A percentile compares a stretch with the other conserved stretches of the same genome.
These are phyloP conservation scores for Chytriomyces sp. DNA, from an alignment of 192 early-diverging fungal genomes.

Conservation along the genomic window DNA sequence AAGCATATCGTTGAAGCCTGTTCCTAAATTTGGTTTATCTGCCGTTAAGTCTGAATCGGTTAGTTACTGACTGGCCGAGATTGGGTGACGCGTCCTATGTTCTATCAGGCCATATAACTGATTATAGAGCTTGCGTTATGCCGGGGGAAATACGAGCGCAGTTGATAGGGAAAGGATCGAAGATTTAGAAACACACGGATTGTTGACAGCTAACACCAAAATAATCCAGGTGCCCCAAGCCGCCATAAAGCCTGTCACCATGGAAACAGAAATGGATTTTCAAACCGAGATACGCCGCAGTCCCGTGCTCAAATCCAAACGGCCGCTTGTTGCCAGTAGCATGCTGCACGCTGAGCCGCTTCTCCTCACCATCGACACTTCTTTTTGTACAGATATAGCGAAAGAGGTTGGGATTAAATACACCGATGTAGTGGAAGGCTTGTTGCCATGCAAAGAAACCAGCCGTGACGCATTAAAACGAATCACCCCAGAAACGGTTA, in stretches of 20 bases:
- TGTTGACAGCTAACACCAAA: background rate
- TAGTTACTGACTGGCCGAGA: no score
- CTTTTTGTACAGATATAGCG: background rate
- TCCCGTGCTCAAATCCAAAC: background rate
- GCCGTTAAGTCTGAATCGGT: no score
- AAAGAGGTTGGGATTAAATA: background rate
- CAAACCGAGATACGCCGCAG: background rate
- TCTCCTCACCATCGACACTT: background rate
- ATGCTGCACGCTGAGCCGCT: background rate
- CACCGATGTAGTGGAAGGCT: background rate
- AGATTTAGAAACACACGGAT: no score
- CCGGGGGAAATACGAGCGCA: no score
- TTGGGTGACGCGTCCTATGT: no score
- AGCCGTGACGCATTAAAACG: constrained; percentile 34
- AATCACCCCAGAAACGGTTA: constrained; percentile 33
- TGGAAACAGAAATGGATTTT: background rate
- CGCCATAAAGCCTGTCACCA: background rate
- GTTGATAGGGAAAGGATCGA: no score
- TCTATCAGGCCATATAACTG: no score
- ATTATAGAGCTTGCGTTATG: no score
- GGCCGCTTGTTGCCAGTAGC: no score
- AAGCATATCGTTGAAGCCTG: no score
- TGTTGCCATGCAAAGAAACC: background rate
- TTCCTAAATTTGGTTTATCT: no score
- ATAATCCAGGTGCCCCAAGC: background rate